Evolutionary conservation across 352 stramenopile genomes (phyloP), one percentile per base, ranked within the genome.

Genomic region (Phytophthora aleatoria): DNA sequence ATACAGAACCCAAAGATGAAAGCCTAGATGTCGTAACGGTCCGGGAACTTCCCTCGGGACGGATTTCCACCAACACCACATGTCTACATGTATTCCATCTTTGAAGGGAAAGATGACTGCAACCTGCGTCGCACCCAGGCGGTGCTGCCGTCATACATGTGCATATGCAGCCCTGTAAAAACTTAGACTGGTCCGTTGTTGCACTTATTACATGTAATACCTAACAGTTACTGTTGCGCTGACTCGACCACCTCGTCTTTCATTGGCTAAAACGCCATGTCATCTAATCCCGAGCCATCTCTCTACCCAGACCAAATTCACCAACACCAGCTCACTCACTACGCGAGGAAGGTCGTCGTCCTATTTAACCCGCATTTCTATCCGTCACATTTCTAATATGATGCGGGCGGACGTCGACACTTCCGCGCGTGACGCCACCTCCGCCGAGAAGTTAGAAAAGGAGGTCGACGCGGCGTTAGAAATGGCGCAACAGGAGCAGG

Each of bases 401-500:
- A 26, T 15, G 15, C 10, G 35, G 35, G 35, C 35, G 35, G 35
- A 41, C 35, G 6, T 7, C 28, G 35, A 10, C 35, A 41, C 43
- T 13, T 50, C 43, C 20, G 3, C 43, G 43, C 39, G 39, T 45
- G 39, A 45, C 39, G 39, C 24, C 43, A 50, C 12, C 26, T 20
- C 20, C 20, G 15, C 30, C 3, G 5, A 33, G 48, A 60, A 67
- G 45, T 30, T 64, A n/a, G 62, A 69, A 15, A 33, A 39, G 42
- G 56, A 61, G 7, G 64, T 59, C 33, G 55, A 61, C 8, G 44
- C 57, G 3, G 65, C 64, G 8, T 57, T 69, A 38, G 60, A 47
- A 30, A 31, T 44, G 30, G 45, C 42, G 27, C 55, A 77, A 20
- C 66, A 74, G 1, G 67, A 76, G 3, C 69, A 73, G 15, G 45